A percentile compares a stretch with the other conserved stretches of the same genome.
These are phyloP conservation scores for Neurospora terricola DNA, from an alignment of 495 filamentous ascomycete genomes.

Conservation along the genomic window DNA sequence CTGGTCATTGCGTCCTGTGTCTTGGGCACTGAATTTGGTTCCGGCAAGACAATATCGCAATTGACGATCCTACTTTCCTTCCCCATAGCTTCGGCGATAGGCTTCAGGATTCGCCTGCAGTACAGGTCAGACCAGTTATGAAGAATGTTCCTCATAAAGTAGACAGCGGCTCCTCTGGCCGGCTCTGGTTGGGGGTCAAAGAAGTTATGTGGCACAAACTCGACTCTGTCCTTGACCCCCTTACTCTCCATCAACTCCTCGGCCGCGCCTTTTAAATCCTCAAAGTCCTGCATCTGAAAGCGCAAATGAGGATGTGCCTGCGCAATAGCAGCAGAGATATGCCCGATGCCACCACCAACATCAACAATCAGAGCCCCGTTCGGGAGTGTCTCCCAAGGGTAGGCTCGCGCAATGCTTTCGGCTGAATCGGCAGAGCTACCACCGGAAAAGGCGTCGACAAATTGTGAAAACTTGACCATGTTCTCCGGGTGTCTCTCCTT, in stretches of 20 bases:
- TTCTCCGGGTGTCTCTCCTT: constrained; percentile 11
- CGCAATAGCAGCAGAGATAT: constrained; percentile 26
- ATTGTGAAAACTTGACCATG: constrained; percentile 9
- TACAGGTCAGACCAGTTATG: constrained; percentile 36
- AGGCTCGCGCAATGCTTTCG: constrained; percentile 6
- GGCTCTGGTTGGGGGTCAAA: constrained; percentile 26
- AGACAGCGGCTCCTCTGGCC: constrained; percentile 21
- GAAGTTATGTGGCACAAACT: constrained; percentile 26
- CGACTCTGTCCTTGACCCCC: constrained; percentile 10
- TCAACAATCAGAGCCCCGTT: constrained; percentile 20
- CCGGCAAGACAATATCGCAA: constrained; percentile 24
- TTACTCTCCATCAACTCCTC: background rate
- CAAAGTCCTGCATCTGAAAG: constrained; percentile 30
- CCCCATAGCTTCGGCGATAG: constrained; percentile 25
- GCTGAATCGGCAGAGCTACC: constrained; percentile 6
- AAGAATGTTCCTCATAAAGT: constrained; percentile 29
- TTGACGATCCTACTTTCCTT: constrained; percentile 22
- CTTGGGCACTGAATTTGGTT: constrained; percentile 12
- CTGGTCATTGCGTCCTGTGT: constrained; percentile 1
- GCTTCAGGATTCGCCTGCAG: constrained; percentile 22
- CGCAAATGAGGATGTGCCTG: constrained; percentile 21
- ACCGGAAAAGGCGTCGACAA: constrained; percentile 5
- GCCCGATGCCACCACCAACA: constrained; percentile 36
- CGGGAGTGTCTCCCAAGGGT: constrained; percentile 8
- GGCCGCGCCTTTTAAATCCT: constrained; percentile 1